Evolutionary conservation across 164 flowering plant genomes (phyloP).

Genomic region (Amborella trichopoda): DNA sequence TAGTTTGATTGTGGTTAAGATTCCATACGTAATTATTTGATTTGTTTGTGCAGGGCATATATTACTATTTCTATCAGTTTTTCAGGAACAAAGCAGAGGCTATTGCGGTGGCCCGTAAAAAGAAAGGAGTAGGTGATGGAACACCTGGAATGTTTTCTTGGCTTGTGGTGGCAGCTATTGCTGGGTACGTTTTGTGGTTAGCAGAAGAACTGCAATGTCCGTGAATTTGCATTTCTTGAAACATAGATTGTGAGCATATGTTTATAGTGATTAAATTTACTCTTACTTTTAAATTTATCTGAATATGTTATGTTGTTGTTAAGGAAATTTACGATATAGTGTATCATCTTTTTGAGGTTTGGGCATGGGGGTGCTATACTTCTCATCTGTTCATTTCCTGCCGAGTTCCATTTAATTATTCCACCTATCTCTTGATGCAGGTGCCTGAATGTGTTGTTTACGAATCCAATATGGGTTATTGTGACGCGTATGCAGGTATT

Average conservation of each 20-base stretch:
- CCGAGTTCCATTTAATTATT: too few species aligned
- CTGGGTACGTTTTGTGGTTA: slow-evolving; percentile 66
- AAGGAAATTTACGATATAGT: too few species aligned
- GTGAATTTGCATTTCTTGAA: too few species aligned
- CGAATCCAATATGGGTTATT: slow-evolving; percentile 81
- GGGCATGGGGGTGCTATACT: too few species aligned
- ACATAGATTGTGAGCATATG: too few species aligned
- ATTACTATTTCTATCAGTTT: slow-evolving; percentile 71
- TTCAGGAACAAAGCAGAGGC: slow-evolving; percentile 72
- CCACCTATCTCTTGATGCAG: slow-evolving; percentile 24
- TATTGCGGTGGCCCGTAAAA: slow-evolving; percentile 36
- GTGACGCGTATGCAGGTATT: slow-evolving; percentile 89
- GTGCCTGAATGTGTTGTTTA: slow-evolving; percentile 61
- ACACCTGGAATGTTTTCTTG: slow-evolving; percentile 66
- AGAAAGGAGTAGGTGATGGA: slow-evolving; percentile 63
- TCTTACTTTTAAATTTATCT: too few species aligned
- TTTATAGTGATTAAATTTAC: too few species aligned
- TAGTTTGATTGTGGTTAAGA: background rate
- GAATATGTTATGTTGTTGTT: too few species aligned
- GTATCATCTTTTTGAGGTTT: too few species aligned
- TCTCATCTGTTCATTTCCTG: too few species aligned
- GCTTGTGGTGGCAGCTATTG: slow-evolving; percentile 69
- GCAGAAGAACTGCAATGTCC: too few species aligned
- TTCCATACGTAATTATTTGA: background rate
- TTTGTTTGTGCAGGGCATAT: slow-evolving; percentile 41